A percentile compares a stretch with the other conserved stretches of the same genome.
These are phyloP conservation scores for Hansenula anomala DNA, from an alignment of 1,139 yeast species.

Conservation along the genomic window DNA sequence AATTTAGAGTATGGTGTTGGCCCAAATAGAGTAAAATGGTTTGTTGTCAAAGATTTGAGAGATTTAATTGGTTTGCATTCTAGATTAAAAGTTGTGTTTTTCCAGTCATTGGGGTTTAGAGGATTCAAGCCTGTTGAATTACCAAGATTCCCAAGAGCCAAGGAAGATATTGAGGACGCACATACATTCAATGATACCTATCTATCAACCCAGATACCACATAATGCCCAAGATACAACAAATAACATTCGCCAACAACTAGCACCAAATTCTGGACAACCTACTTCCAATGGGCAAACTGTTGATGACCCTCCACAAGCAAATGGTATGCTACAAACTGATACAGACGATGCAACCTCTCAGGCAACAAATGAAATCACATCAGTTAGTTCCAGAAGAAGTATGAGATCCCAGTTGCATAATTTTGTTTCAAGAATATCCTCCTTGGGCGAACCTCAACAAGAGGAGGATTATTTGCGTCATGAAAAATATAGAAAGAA, in stretches of 20 bases:
- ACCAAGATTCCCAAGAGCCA: slow-evolving; percentile 37
- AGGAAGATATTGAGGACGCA: slow-evolving; percentile 21
- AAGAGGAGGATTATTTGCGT: slow-evolving; percentile 7
- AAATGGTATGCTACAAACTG: not conserved
- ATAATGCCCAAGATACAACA: not conserved
- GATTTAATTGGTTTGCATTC: slow-evolving; percentile 70
- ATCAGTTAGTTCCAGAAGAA: slow-evolving; percentile 4
- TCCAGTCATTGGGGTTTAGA: slow-evolving; percentile 30
- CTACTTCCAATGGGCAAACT: too few relatives aligned
- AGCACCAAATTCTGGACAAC: too few relatives aligned
- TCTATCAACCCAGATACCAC: slow-evolving; percentile 20
- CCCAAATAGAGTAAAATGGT: slow-evolving; percentile 74
- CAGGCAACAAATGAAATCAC: not conserved
- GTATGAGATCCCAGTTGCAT: slow-evolving; percentile 12
- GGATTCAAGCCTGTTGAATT: slow-evolving; percentile 30
- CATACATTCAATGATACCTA: slow-evolving; percentile 17
- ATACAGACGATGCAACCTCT: not conserved
- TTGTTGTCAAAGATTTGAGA: slow-evolving; percentile 64
- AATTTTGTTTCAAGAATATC: slow-evolving; percentile 13
- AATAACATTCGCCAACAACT: slow-evolving; percentile 1
- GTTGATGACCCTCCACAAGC: not conserved
- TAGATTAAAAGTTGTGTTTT: slow-evolving; percentile 49
- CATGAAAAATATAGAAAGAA: slow-evolving; percentile 15
- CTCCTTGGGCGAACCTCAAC: slow-evolving; percentile 1
- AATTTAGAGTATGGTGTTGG: slow-evolving; percentile 91